Evolutionary conservation across 202 grass and related monocot genomes (phyloP).

Genomic region (Eragrostis tef): DNA sequence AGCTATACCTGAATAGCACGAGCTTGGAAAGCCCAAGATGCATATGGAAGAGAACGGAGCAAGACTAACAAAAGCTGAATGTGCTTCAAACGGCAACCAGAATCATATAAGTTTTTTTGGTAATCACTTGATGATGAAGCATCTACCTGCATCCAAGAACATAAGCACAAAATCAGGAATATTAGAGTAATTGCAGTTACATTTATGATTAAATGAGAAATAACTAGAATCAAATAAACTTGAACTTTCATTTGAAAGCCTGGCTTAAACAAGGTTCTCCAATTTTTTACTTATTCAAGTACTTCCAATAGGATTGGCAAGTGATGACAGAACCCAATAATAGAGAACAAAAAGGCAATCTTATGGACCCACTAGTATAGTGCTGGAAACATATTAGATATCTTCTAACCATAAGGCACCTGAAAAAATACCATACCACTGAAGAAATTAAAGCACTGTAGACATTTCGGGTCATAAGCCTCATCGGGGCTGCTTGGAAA

Average conservation of each 20-base stretch:
- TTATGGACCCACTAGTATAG: constrained; percentile 29
- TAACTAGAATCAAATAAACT: constrained; percentile 27
- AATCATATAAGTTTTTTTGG: constrained; percentile 80
- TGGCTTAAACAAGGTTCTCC: constrained; percentile 25
- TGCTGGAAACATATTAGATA: constrained; percentile 36
- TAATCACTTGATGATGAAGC: constrained; percentile 79
- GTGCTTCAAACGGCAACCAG: constrained; percentile 85
- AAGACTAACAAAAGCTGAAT: constrained; percentile 84
- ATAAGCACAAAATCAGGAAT: constrained; percentile 35
- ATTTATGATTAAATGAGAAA: not conserved
- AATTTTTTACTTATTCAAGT: constrained; percentile 39
- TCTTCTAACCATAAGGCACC: constrained; percentile 44
- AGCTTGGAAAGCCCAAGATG: constrained; percentile 87
- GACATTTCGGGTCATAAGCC: constrained; percentile 91
- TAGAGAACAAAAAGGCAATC: constrained; percentile 20
- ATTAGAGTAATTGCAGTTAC: constrained; percentile 22
- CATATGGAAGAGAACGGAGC: constrained; percentile 84
- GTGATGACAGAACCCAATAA: constrained; percentile 24
- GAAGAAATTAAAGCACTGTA: constrained; percentile 92
- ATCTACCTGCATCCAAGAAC: constrained; percentile 64
- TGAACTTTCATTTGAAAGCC: constrained; percentile 19
- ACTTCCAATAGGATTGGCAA: constrained; percentile 19
- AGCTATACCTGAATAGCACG: constrained; percentile 65
- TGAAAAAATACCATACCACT: constrained; percentile 64
- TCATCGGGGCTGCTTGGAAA: constrained; percentile 76